phyloP scores from a whole-genome alignment of 495 filamentous ascomycete genomes.

The Xylaria venustula region DNA sequence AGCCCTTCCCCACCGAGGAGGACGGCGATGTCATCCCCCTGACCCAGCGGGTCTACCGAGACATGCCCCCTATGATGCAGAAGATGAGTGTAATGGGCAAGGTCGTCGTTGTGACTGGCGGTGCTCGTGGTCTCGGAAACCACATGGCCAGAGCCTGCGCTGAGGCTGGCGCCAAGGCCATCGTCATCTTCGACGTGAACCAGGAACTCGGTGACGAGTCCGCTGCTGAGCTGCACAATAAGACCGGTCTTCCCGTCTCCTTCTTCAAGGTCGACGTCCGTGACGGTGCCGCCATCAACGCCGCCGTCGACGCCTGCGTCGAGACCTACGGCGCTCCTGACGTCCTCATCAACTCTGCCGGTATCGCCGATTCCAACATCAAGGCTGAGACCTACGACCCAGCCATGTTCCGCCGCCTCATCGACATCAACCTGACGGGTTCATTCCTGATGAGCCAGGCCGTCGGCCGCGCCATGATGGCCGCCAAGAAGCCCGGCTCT shows the following conservation, averaged over 20 bases:
- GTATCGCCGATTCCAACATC: slow-evolving; percentile 71
- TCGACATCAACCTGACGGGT: slow-evolving; percentile 75
- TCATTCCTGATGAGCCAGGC: slow-evolving; percentile 69
- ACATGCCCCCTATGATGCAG: slow-evolving; percentile 58
- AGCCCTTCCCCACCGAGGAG: slow-evolving; percentile 33
- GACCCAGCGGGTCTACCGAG: slow-evolving; percentile 38
- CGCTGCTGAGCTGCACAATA: slow-evolving; percentile 62
- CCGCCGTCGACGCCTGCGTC: slow-evolving; percentile 58
- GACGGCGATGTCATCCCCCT: slow-evolving; percentile 43
- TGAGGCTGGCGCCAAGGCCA: slow-evolving; percentile 68
- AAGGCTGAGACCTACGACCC: slow-evolving; percentile 53
- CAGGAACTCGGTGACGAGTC: slow-evolving; percentile 68
- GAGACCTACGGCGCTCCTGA: slow-evolving; percentile 63
- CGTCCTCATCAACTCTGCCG: slow-evolving; percentile 79
- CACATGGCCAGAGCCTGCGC: slow-evolving; percentile 74
- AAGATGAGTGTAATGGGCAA: slow-evolving; percentile 66
- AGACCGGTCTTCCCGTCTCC: slow-evolving; percentile 66
- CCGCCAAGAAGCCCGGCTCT: slow-evolving; percentile 60
- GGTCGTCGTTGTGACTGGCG: slow-evolving; percentile 71
- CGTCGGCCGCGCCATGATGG: slow-evolving; percentile 64
- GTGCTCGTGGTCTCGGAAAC: slow-evolving; percentile 72
- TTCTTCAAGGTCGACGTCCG: slow-evolving; percentile 80
- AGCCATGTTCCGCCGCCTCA: slow-evolving; percentile 69
- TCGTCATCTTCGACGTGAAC: slow-evolving; percentile 73
- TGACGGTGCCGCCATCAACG: slow-evolving; percentile 60